Evolutionary conservation across 2,329 filamentous ascomycete species (phyloP).

Genomic region (Penicillium sp.): DNA sequence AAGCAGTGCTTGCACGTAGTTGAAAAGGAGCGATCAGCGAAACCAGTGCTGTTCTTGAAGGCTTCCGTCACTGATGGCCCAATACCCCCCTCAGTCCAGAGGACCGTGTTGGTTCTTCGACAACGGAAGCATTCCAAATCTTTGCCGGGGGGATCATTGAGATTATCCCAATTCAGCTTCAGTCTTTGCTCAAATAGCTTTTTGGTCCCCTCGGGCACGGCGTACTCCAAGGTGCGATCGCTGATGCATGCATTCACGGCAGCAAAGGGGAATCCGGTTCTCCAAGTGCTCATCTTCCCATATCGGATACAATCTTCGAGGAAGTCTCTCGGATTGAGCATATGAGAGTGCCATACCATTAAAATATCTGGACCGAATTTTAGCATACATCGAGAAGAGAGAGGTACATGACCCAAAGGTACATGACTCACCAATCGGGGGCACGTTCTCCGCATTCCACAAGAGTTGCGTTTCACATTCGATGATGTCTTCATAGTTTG

Average conservation of each 20-base stretch:
- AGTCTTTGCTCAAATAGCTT: constrained; percentile 22
- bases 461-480: constrained; percentile 11
- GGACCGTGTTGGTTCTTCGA: constrained; percentile 41
- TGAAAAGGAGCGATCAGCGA: constrained; percentile 49
- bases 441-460: constrained; percentile 21
- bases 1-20: constrained; percentile 55
- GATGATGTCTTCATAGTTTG: constrained; percentile 16
- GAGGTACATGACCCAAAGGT: neutral
- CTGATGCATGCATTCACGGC: constrained; percentile 20
- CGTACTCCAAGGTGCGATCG: constrained; percentile 22
- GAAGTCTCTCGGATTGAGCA: constrained; percentile 25
- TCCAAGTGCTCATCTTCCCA: constrained; percentile 27
- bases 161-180: constrained; percentile 59
- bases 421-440: constrained; percentile 21
- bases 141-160: constrained; percentile 54
- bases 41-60: constrained; percentile 29
- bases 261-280: constrained; percentile 26
- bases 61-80: constrained; percentile 18
- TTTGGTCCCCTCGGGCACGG: constrained; percentile 13
- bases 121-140: constrained; percentile 60
- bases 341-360: constrained; percentile 30
- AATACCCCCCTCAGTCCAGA: constrained; percentile 58
- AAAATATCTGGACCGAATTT: constrained; percentile 21
- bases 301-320: constrained; percentile 28
- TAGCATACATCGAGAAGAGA: neutral